Evolutionary conservation across 2,329 filamentous ascomycete genomes (phyloP).

Genomic region (Sphaerulina vaccinii): DNA sequence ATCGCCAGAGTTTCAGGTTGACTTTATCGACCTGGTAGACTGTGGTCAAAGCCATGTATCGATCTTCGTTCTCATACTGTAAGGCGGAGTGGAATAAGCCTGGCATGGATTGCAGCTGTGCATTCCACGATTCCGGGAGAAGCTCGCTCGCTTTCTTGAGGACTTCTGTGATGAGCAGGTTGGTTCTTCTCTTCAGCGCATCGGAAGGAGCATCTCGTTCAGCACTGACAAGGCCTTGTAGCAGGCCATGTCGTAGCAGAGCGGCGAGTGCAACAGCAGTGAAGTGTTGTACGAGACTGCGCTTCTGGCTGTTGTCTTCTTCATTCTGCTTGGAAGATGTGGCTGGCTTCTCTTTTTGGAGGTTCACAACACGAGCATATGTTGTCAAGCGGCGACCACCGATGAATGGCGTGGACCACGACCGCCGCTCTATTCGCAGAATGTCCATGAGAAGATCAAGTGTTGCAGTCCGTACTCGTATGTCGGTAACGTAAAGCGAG

Average conservation of each 20-base stretch:
- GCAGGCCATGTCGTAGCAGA: slow-evolving; percentile 75
- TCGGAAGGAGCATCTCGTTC: slow-evolving; percentile 67
- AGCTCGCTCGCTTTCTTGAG: slow-evolving; percentile 85
- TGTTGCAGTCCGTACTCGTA: slow-evolving; percentile 68
- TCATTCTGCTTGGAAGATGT: slow-evolving; percentile 51
- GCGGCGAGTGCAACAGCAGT: slow-evolving; percentile 83
- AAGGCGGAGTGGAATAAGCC: slow-evolving; percentile 77
- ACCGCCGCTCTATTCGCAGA: slow-evolving; percentile 84
- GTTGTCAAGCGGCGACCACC: slow-evolving; percentile 90
- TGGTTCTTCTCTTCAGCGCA: slow-evolving; percentile 80
- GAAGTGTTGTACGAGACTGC: slow-evolving; percentile 88
- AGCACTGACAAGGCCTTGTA: slow-evolving; percentile 55
- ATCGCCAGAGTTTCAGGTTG: slow-evolving; percentile 85
- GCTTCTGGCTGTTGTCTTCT: slow-evolving; percentile 63
- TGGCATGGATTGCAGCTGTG: slow-evolving; percentile 81
- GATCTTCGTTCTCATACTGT: slow-evolving; percentile 66
- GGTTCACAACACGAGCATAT: slow-evolving; percentile 87
- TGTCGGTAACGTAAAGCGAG: slow-evolving; percentile 59
- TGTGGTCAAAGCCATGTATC: slow-evolving; percentile 80
- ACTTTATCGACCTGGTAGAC: slow-evolving; percentile 98
- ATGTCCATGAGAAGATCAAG: slow-evolving; percentile 83
- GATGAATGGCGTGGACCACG: slow-evolving; percentile 94
- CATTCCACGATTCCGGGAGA: slow-evolving; percentile 77
- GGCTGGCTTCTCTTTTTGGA: slow-evolving; percentile 62
- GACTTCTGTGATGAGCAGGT: slow-evolving; percentile 84